Evolutionary conservation across 2,329 filamentous ascomycete species (phyloP).

Genomic region (Conoideocrella luteorostrata): DNA sequence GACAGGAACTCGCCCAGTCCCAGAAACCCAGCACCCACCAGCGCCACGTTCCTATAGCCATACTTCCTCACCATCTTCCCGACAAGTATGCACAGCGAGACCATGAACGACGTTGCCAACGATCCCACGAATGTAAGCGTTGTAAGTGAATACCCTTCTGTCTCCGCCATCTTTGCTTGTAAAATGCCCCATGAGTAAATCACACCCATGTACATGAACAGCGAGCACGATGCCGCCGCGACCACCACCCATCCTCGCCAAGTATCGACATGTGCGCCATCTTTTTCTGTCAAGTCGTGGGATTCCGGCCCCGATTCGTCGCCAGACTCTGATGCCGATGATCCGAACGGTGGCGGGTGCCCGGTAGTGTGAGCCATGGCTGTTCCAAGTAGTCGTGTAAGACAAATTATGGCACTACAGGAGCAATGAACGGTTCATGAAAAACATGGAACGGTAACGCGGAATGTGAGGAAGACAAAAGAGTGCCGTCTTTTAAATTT

Average conservation of each 20-base stretch:
- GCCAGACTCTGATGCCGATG: background rate
- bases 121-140: constrained; percentile 22
- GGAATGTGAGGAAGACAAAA: no score
- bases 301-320: background rate
- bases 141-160: constrained; percentile 15
- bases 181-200: constrained; percentile 23
- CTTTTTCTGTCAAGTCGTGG: constrained; percentile 16
- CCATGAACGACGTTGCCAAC: constrained; percentile 21
- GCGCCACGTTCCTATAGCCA: constrained; percentile 16
- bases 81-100: constrained; percentile 18
- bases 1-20: constrained; percentile 21
- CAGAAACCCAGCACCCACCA: constrained; percentile 18
- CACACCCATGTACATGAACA: constrained; percentile 23
- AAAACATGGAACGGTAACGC: no score
- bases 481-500: no score
- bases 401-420: no score
- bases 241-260: constrained; percentile 20
- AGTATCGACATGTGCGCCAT: constrained; percentile 14
- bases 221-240: constrained; percentile 15
- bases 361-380: no score
- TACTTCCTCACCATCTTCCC: constrained; percentile 16
- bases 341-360: background rate
- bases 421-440: no score
- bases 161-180: constrained; percentile 18
- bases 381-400: no score